These are phyloP conservation scores for Suillus sp. DNA, from an alignment of 768 basidiomycete species.

Conservation along the genomic window DNA sequence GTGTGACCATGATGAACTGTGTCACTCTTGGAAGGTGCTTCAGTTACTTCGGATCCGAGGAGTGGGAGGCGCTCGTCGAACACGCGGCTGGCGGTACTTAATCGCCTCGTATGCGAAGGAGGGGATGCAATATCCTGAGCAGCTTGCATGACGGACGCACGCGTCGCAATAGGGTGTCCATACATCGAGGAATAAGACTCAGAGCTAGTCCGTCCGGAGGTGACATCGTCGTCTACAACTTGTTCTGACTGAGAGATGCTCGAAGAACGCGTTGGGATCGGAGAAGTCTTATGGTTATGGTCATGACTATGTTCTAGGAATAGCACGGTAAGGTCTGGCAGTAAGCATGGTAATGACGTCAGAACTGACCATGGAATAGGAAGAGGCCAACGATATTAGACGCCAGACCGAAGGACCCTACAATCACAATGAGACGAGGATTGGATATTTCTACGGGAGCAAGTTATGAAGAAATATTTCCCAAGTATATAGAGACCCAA, in stretches of 20 bases:
- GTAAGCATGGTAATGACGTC: slow-evolving; percentile 12
- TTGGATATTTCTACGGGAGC: slow-evolving; percentile 75
- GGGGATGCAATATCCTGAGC: slow-evolving; percentile 75
- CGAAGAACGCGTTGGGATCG: slow-evolving; percentile 40
- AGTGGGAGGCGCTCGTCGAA: slow-evolving; percentile 50
- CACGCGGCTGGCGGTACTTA: slow-evolving; percentile 5
- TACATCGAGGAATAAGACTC: slow-evolving; percentile 64
- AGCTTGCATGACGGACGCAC: slow-evolving; percentile 74
- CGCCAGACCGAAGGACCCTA: slow-evolving; percentile 84
- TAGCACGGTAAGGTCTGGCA: slow-evolving; percentile 17
- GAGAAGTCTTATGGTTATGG: slow-evolving; percentile 42
- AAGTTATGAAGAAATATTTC: neutral
- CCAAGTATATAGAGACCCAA: neutral
- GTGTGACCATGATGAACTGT: slow-evolving; percentile 36
- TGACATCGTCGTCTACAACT: slow-evolving; percentile 22
- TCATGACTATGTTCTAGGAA: slow-evolving; percentile 61
- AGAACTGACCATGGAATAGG: slow-evolving; percentile 83
- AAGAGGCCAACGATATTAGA: slow-evolving; percentile 94
- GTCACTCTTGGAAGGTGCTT: slow-evolving; percentile 18
- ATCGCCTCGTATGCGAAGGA: slow-evolving; percentile 13
- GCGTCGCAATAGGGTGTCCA: slow-evolving; percentile 72
- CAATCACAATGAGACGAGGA: slow-evolving; percentile 84
- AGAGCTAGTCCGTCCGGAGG: slow-evolving; percentile 29
- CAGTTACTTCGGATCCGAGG: slow-evolving; percentile 28
- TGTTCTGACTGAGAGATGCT: slow-evolving; percentile 34